A percentile compares a stretch with the other conserved stretches of the same genome.
Conservation (phyloP, 352 stramenopile genomes). For the Thalassiosira oceanica region DNA sequence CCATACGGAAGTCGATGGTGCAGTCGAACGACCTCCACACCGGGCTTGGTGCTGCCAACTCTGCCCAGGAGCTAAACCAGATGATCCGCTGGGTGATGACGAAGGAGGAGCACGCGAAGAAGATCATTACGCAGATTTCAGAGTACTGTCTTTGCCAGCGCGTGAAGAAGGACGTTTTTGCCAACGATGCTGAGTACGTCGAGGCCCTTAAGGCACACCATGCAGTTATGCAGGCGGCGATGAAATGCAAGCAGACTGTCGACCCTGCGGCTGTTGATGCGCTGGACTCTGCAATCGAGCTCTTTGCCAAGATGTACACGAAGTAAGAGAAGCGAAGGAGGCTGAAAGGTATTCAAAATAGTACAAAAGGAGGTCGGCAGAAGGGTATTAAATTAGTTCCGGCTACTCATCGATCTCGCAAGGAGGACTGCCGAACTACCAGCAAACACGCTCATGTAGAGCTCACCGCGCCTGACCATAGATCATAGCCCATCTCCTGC, state of each 20-base stretch:
- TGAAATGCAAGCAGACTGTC: conserved; percentile 82
- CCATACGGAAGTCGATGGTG: conserved; percentile 80
- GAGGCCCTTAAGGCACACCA: conserved; percentile 82
- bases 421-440: too few relatives aligned
- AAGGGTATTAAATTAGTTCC: too few relatives aligned
- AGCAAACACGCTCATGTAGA: too few relatives aligned
- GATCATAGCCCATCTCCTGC: too few relatives aligned
- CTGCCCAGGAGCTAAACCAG: conserved; percentile 75
- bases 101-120: conserved; percentile 78
- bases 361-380: too few relatives aligned
- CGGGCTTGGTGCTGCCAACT: conserved; percentile 32
- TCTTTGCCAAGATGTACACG: conserved; percentile 81
- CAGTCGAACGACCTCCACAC: conserved; percentile 70
- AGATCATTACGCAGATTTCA: conserved; percentile 76
- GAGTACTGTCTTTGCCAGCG: conserved; percentile 82
- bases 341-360: too few relatives aligned
- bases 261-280: conserved; percentile 64
- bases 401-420: too few relatives aligned
- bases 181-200: conserved; percentile 70
- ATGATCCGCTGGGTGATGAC: conserved; percentile 82
- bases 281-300: conserved; percentile 73
- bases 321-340: too few relatives aligned
- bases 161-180: conserved; percentile 78
- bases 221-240: conserved; percentile 80
- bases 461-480: too few relatives aligned